Evolutionary conservation across 306 rosid species (phyloP).

Genomic region (Acmispon strigosus): DNA sequence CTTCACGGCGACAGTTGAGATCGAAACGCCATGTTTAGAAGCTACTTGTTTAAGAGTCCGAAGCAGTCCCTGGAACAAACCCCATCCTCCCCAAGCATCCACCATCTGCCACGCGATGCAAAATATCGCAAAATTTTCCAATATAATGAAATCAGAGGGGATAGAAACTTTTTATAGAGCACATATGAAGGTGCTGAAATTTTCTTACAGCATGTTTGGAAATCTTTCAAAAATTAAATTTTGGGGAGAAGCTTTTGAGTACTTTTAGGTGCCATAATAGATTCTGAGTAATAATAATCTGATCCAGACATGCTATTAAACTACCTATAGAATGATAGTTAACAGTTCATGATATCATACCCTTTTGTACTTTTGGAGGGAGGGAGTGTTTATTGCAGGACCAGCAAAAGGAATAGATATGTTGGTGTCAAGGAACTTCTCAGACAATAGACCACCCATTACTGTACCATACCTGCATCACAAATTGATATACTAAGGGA

Average conservation of each 20-base stretch:
- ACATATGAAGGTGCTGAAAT: not conserved
- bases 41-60: conserved; percentile 76
- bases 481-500: conserved; percentile 8
- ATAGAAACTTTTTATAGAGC: not conserved
- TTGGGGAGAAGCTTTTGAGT: too few relatives aligned
- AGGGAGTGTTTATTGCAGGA: conserved; percentile 85
- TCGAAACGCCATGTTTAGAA: conserved; percentile 72
- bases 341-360: conserved; percentile 36
- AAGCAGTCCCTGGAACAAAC: conserved; percentile 74
- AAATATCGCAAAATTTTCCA: not conserved
- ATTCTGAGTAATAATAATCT: too few relatives aligned
- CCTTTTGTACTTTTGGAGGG: conserved; percentile 91
- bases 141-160: not conserved
- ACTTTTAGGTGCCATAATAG: too few relatives aligned
- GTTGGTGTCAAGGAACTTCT: conserved; percentile 89
- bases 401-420: conserved; percentile 76
- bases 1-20: conserved; percentile 76
- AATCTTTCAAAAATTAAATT: too few relatives aligned
- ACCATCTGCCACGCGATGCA: conserved; percentile 57
- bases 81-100: conserved; percentile 99
- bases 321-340: not conserved
- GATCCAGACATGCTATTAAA: too few relatives aligned
- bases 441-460: conserved; percentile 93
- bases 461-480: conserved; percentile 89
- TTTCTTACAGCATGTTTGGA: not conserved